Evolutionary conservation across 1,284 basidiomycete species (phyloP).

Genomic region (Papiliotrema nemorosa): DNA sequence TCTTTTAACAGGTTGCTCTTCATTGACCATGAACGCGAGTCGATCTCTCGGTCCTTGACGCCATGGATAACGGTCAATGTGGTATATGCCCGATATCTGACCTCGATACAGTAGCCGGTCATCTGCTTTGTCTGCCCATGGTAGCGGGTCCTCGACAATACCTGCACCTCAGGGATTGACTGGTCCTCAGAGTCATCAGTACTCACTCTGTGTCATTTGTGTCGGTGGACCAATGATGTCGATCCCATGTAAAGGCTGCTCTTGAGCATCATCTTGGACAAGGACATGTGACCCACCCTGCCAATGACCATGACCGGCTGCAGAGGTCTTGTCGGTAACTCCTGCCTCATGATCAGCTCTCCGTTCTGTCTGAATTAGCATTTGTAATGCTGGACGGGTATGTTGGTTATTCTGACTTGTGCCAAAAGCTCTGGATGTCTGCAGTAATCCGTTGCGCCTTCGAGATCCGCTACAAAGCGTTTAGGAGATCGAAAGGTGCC

Average conservation of each 20-base stretch:
- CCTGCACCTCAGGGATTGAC: neutral
- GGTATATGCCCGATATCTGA: conserved; percentile 32
- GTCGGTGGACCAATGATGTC: conserved; percentile 14
- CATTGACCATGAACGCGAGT: conserved; percentile 29
- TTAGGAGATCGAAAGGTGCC: too few relatives aligned
- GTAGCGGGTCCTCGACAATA: neutral
- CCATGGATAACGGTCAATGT: conserved; percentile 39
- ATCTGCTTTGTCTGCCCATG: conserved; percentile 2
- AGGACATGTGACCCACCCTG: conserved; percentile 7
- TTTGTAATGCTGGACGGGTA: too few relatives aligned
- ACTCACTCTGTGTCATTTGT: conserved; percentile 2
- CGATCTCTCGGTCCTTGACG: conserved; percentile 41
- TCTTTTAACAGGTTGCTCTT: too few relatives aligned
- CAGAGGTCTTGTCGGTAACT: conserved; percentile 3
- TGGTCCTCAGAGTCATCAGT: neutral
- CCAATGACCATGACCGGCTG: conserved; percentile 18
- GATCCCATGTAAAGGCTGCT: conserved; percentile 7
- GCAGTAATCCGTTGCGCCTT: conserved; percentile 28
- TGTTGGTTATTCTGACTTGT: conserved; percentile 9
- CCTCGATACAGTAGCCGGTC: conserved; percentile 2
- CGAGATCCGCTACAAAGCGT: conserved; percentile 29
- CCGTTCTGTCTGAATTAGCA: conserved; percentile 7
- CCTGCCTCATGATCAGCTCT: conserved; percentile 14
- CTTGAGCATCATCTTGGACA: neutral
- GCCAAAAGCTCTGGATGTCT: conserved; percentile 25